These are phyloP conservation scores for Pythium phragmiticola DNA, from an alignment of 352 stramenopile genomes.

Conservation along the genomic window DNA sequence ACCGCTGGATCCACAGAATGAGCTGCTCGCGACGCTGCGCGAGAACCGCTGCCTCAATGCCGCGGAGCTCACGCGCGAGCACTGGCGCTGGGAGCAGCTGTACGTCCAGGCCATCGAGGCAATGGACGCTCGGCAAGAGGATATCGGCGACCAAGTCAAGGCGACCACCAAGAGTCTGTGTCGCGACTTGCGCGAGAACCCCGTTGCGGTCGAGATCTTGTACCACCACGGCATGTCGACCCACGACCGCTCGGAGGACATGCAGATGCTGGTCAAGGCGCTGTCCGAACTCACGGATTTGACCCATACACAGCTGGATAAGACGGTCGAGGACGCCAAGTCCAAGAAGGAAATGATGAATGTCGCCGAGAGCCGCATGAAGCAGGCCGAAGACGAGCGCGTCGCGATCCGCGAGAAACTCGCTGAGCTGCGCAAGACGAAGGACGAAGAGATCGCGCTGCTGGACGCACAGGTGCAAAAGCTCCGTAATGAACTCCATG, in stretches of 20 bases:
- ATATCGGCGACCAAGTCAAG: constrained; percentile 81
- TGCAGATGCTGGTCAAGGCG: constrained; percentile 72
- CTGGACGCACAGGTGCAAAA: constrained; percentile 83
- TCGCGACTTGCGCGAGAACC: constrained; percentile 69
- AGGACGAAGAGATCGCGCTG: constrained; percentile 79
- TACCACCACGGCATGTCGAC: constrained; percentile 59
- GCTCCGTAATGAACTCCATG: constrained; percentile 69
- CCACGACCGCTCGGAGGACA: constrained; percentile 59
- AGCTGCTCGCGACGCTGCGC: constrained; percentile 54
- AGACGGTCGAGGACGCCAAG: constrained; percentile 84
- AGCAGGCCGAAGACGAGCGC: constrained; percentile 82
- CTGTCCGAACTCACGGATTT: constrained; percentile 84
- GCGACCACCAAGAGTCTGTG: constrained; percentile 62
- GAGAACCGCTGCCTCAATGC: constrained; percentile 62
- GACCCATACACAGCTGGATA: constrained; percentile 72
- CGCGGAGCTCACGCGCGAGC: constrained; percentile 59
- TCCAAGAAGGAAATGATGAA: constrained; percentile 82
- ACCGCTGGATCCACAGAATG: constrained; percentile 52
- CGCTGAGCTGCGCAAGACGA: constrained; percentile 69
- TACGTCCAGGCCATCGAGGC: constrained; percentile 58
- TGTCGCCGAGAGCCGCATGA: constrained; percentile 71
- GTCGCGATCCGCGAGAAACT: constrained; percentile 75
- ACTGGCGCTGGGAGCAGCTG: constrained; percentile 82
- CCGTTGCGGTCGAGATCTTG: constrained; percentile 71
- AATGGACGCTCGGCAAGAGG: constrained; percentile 55